Evolutionary conservation across 805 yeast genomes (phyloP).

Genomic region (Priceomyces melissophilus): DNA sequence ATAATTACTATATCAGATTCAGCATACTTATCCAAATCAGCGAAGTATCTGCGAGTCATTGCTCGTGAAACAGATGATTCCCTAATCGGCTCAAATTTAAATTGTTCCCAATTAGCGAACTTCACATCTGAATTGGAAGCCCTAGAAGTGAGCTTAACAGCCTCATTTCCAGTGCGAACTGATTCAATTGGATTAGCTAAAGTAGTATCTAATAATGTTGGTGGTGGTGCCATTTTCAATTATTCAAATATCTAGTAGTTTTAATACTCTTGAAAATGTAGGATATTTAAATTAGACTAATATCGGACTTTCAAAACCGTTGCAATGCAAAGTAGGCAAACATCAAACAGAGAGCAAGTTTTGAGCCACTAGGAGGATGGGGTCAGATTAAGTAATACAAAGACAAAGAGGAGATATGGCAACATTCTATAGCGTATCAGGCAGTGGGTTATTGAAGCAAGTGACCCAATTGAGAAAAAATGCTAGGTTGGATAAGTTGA

Average conservation of each 20-base stretch:
- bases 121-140: constrained; percentile 20
- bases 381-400: no score
- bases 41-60: constrained; percentile 71
- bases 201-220: not conserved
- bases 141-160: constrained; percentile 14
- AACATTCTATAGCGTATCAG: no score
- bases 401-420: no score
- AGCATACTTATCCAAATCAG: constrained; percentile 69
- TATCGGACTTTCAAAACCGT: no score
- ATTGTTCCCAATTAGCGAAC: constrained; percentile 63
- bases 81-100: constrained; percentile 67
- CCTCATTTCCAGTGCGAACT: constrained; percentile 4
- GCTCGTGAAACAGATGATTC: constrained; percentile 80
- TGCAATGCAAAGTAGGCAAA: no score
- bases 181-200: not conserved
- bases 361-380: no score
- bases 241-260: not conserved
- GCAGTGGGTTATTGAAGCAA: no score
- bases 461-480: no score
- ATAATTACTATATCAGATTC: constrained; percentile 72
- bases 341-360: no score
- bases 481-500: no score
- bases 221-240: constrained; percentile 3
- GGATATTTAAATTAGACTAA: no score
- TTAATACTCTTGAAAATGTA: no score